Evolutionary conservation across 2,329 filamentous ascomycete genomes (phyloP).

Genomic region (Epichloe baconii): DNA sequence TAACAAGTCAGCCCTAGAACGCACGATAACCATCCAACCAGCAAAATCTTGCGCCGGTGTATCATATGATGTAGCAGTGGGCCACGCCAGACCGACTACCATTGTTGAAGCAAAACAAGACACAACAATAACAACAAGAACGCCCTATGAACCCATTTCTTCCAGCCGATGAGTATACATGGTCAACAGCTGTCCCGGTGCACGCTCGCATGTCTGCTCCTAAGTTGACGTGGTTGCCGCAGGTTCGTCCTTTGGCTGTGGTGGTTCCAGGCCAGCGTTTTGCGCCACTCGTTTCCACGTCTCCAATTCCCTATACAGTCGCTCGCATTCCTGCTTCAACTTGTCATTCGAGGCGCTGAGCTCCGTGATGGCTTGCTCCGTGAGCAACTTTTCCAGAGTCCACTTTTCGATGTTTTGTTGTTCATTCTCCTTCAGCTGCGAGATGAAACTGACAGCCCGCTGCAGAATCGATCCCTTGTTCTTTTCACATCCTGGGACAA

Average conservation of each 20-base stretch:
- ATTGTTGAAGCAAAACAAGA: neutral
- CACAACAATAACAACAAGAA: neutral
- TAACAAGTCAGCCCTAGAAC: neutral
- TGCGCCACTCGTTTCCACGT: conserved; percentile 63
- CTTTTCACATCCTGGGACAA: conserved; percentile 95
- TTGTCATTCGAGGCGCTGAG: conserved; percentile 79
- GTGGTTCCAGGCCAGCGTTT: conserved; percentile 40
- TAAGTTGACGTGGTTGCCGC: conserved; percentile 16
- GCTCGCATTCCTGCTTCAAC: conserved; percentile 66
- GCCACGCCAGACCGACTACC: neutral
- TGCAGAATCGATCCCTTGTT: conserved; percentile 96
- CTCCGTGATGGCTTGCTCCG: conserved; percentile 79
- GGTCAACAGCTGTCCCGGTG: neutral
- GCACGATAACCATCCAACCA: neutral
- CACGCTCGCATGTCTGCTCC: conserved; percentile 3
- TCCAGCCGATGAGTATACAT: neutral
- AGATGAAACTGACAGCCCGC: conserved; percentile 87
- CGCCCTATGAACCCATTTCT: neutral
- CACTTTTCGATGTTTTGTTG: conserved; percentile 89
- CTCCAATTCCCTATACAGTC: conserved; percentile 64
- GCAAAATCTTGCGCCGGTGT: neutral
- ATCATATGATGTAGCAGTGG: neutral
- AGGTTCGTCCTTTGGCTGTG: conserved; percentile 25
- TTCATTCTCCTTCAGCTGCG: conserved; percentile 87
- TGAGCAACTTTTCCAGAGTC: conserved; percentile 81